phyloP scores from a whole-genome alignment of 768 basidiomycete species.

The Stropharia rugosoannulata region DNA sequence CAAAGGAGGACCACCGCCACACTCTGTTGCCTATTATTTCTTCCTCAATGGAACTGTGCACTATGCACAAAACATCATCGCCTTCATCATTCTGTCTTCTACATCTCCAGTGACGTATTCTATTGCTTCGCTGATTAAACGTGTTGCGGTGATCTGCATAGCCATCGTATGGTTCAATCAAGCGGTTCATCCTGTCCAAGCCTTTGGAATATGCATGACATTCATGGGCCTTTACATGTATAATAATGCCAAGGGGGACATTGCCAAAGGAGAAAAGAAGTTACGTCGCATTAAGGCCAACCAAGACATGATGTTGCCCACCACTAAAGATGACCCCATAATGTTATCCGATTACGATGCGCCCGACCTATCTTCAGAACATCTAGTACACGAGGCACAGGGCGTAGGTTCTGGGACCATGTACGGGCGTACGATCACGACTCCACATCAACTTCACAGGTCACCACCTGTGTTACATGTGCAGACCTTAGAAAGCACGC shows the following conservation, averaged over 20 bases:
- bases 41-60: constrained; percentile 95
- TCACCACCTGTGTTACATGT: constrained; percentile 20
- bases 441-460: constrained; percentile 21
- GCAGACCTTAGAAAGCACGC: constrained; percentile 21
- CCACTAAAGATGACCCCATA: constrained; percentile 57
- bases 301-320: constrained; percentile 67
- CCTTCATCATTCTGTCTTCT: constrained; percentile 92
- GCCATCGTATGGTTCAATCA: constrained; percentile 98
- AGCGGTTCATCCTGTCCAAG: constrained; percentile 80
- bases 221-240: constrained; percentile 94
- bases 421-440: constrained; percentile 36
- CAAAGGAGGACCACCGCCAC: constrained; percentile 45
- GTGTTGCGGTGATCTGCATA: constrained; percentile 96
- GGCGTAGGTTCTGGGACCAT: constrained; percentile 35
- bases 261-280: constrained; percentile 90
- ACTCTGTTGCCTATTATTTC: constrained; percentile 78
- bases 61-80: constrained; percentile 96
- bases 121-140: constrained; percentile 96
- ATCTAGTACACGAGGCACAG: constrained; percentile 29
- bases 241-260: constrained; percentile 90
- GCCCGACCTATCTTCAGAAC: constrained; percentile 21
- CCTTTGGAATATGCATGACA: constrained; percentile 85
- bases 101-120: constrained; percentile 99
- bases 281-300: constrained; percentile 76
- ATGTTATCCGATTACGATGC: constrained; percentile 44